These are phyloP conservation scores for Solanum okadae DNA, from an alignment of 257 asterid genomes.

Conservation along the genomic window DNA sequence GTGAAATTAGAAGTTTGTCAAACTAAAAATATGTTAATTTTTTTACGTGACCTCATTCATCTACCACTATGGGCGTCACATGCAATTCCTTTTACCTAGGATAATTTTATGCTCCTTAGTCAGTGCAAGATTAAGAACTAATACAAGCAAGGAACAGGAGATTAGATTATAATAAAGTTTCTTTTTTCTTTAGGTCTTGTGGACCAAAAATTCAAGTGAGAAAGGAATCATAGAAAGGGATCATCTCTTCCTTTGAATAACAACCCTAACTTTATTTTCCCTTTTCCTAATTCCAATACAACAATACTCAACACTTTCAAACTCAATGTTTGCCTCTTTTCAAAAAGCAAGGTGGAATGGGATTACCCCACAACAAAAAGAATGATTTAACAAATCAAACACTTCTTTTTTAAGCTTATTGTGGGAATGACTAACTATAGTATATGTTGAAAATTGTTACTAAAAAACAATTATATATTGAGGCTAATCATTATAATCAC, in stretches of 20 bases:
- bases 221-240: conserved; percentile 37
- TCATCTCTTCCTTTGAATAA: conserved; percentile 23
- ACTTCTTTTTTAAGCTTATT: conserved; percentile 6
- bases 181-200: neutral
- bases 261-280: conserved; percentile 6
- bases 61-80: neutral
- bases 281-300: conserved; percentile 71
- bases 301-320: conserved; percentile 27
- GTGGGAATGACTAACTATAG: conserved; percentile 9
- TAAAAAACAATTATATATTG: conserved; percentile 6
- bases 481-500: conserved; percentile 58
- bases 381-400: neutral
- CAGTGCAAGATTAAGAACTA: neutral
- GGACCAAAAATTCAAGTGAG: conserved; percentile 35
- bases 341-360: conserved; percentile 30
- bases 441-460: neutral
- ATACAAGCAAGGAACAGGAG: neutral
- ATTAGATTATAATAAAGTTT: neutral
- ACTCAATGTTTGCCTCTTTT: conserved; percentile 28
- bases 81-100: neutral
- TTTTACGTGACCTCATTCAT: neutral
- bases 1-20: neutral
- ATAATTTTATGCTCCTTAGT: neutral
- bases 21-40: neutral
- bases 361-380: conserved; percentile 27